phyloP scores from a whole-genome alignment of 108 stramenopile species.

The Phaeodactylum tricornutum region DNA sequence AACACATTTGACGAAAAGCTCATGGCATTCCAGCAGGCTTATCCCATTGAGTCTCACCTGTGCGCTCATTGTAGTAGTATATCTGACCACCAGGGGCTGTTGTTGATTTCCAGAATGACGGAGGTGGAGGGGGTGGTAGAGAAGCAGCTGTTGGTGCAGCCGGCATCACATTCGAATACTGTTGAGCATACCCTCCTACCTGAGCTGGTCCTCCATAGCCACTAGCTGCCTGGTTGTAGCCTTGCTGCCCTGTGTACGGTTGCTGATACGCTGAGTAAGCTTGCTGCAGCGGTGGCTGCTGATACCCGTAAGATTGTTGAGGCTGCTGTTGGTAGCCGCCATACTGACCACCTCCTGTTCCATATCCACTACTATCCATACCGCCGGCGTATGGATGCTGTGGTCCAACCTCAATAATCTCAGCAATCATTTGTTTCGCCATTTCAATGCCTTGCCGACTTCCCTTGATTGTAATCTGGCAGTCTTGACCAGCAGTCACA shows the following conservation, averaged over 20 bases:
- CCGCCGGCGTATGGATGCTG: slow-evolving; percentile 82
- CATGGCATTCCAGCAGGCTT: slow-evolving; percentile 77
- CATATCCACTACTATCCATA: slow-evolving; percentile 12
- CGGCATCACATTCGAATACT: not conserved
- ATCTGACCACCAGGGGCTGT: slow-evolving; percentile 69
- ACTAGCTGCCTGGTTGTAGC: not conserved
- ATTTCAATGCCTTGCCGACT: slow-evolving; percentile 54
- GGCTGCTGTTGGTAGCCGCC: slow-evolving; percentile 24
- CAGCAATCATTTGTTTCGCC: slow-evolving; percentile 77
- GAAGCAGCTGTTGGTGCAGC: slow-evolving; percentile 12
- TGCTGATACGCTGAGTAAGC: slow-evolving; percentile 25
- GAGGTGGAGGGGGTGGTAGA: no score
- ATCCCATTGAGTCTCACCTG: slow-evolving; percentile 83
- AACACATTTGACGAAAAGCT: not conserved
- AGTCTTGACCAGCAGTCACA: slow-evolving; percentile 69
- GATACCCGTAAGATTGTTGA: slow-evolving; percentile 17
- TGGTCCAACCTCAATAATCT: slow-evolving; percentile 81
- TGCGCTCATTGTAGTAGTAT: slow-evolving; percentile 86
- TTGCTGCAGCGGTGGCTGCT: slow-evolving; percentile 25
- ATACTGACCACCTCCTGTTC: slow-evolving; percentile 12
- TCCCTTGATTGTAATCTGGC: slow-evolving; percentile 77
- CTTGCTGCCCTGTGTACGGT: slow-evolving; percentile 10
- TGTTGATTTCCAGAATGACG: slow-evolving; percentile 55
- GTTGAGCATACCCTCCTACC: not conserved
- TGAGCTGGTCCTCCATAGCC: slow-evolving; percentile 6